These are phyloP conservation scores for Annulohypoxylon maeteangense DNA, from an alignment of 495 filamentous ascomycete genomes.

Conservation along the genomic window DNA sequence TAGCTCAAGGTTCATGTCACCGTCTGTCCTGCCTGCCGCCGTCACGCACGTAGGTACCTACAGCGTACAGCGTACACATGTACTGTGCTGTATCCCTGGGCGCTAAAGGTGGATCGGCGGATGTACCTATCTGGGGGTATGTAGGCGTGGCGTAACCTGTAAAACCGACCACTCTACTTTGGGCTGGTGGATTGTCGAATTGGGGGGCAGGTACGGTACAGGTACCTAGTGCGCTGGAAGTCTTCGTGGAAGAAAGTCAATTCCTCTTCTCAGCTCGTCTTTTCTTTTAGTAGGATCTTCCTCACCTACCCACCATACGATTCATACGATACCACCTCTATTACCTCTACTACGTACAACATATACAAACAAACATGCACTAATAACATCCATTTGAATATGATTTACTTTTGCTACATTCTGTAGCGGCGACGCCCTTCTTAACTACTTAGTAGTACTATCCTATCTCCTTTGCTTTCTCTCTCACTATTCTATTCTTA, in stretches of 20 bases:
- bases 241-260: slow-evolving; percentile 20
- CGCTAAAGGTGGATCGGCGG: no score
- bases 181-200: background rate
- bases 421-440: slow-evolving; percentile 23
- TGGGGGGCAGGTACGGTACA: slow-evolving; percentile 8
- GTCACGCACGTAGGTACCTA: background rate
- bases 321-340: no score
- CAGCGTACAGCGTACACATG: background rate
- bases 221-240: slow-evolving; percentile 10
- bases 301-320: slow-evolving; percentile 5
- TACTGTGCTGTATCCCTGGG: background rate
- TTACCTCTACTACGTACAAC: background rate
- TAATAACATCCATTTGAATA: slow-evolving; percentile 26
- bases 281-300: slow-evolving; percentile 20
- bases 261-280: slow-evolving; percentile 24
- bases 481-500: no score
- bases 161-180: slow-evolving; percentile 30
- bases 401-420: slow-evolving; percentile 28
- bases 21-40: background rate
- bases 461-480: slow-evolving; percentile 12
- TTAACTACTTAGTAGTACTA: background rate
- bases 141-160: slow-evolving; percentile 17
- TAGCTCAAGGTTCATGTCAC: background rate
- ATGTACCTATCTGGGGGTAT: background rate
- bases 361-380: background rate